Evolutionary conservation across 257 asterid genomes (phyloP), one percentile per base, ranked within the genome.

Genomic region (Solanum peruvianum): DNA sequence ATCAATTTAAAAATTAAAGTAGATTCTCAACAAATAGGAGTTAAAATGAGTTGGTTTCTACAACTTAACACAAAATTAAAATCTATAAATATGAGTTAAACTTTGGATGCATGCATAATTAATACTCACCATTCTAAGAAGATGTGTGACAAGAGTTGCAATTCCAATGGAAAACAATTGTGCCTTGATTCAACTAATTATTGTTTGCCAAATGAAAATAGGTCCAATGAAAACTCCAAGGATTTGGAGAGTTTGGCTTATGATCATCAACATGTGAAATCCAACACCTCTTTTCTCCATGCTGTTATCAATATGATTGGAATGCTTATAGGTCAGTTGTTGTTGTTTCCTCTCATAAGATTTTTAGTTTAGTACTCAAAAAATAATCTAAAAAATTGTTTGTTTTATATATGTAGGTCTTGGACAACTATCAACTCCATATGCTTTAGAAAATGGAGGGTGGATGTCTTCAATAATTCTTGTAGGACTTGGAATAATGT

Each of bases 401-500:
- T 33, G 29, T 2, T 39, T 15, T 62, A 69, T 70, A 31, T 70
- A 33, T 42, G 73, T 93, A 95, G 98, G 98, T 80, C 83, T 95
- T 82, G 98, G 98, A 21, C 98, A 94, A 41, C 89, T 95, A 47
- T 95, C 98, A 81, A 93, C 94, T 47, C 94, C 98, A 12, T 94
- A 93, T 86, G 98, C 98, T 60, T 71, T 95, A 52, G 94, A 94
- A 90, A 93, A 90, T 8, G 98, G 94, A 77, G 98, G 98, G 39
- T 94, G 96, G 96, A 60, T 88, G 21, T 94, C 98, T n/a, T 69
- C 93, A 16, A 92, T 95, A 91, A 89, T 95, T 1, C 93, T 95
- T 5, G 69, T 91, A 21, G 93, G 93, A 58, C 91, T 95, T 1
- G 98, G 95, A 60, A 82, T 90, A 27, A 86, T 84, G 9, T 92